A percentile compares a stretch with the other conserved stretches of the same genome.
phyloP scores from a whole-genome alignment of 768 basidiomycete species.

The Boletus eberwhitei region DNA sequence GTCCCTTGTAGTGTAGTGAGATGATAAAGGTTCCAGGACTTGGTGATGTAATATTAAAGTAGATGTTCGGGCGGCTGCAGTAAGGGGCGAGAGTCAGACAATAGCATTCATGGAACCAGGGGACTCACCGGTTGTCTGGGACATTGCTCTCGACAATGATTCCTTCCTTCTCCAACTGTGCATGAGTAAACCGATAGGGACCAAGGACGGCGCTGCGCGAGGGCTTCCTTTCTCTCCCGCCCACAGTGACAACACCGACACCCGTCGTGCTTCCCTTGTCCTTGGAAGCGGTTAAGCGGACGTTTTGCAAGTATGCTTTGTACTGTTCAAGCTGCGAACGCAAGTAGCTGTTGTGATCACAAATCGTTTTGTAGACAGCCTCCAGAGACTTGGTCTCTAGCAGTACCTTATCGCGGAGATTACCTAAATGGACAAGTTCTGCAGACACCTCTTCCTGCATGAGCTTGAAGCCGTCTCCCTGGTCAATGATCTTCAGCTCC shows the following conservation, averaged over 20 bases:
- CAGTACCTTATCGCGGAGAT: conserved; percentile 92
- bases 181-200: conserved; percentile 96
- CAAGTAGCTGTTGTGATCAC: conserved; percentile 98
- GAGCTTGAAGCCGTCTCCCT: conserved; percentile 78
- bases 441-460: conserved; percentile 98
- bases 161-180: conserved; percentile 97
- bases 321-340: conserved; percentile 97
- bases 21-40: conserved; percentile 99
- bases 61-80: conserved; percentile 89
- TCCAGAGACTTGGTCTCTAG: conserved; percentile 91
- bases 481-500: conserved; percentile 82
- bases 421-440: conserved; percentile 94
- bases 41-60: conserved; percentile 98
- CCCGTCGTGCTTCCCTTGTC: conserved; percentile 85
- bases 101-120: not conserved
- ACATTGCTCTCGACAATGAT: conserved; percentile 99
- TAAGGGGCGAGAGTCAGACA: not conserved
- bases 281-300: conserved; percentile 82
- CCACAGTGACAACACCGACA: conserved; percentile 92
- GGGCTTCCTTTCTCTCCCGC: conserved; percentile 96
- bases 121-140: conserved; percentile 86
- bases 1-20: conserved; percentile 96
- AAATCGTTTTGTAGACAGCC: conserved; percentile 98
- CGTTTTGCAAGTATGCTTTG: conserved; percentile 98
- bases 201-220: conserved; percentile 83